A percentile compares a stretch with the other conserved stretches of the same genome.
phyloP scores from a whole-genome alignment of 2,329 filamentous ascomycete species.

The Diaporthe sp. region DNA sequence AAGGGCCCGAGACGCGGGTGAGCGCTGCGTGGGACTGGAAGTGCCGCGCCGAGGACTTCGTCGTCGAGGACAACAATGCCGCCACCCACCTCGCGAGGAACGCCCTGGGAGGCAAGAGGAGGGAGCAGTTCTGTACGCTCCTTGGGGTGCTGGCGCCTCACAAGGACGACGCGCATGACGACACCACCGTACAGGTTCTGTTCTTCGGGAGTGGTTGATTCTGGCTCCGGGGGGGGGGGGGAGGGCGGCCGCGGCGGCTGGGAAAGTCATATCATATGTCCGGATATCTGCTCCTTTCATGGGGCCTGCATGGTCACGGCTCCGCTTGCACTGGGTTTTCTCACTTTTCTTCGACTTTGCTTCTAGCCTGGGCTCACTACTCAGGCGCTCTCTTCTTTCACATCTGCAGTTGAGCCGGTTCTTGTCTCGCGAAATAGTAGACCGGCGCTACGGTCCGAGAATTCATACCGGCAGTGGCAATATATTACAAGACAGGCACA shows the following conservation, averaged over 20 bases:
- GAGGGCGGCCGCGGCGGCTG: too few relatives aligned
- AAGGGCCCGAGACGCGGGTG: constrained; percentile 7
- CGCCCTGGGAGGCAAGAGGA: constrained; percentile 81
- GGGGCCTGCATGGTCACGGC: neutral
- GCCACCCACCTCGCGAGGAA: constrained; percentile 87
- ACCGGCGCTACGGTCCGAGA: too few relatives aligned
- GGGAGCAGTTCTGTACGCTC: constrained; percentile 80
- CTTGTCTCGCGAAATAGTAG: neutral
- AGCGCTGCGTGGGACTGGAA: constrained; percentile 19
- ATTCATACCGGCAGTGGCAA: neutral
- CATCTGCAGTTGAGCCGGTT: neutral
- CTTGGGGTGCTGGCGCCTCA: constrained; percentile 80
- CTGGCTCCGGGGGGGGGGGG: neutral
- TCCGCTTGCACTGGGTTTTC: too few relatives aligned
- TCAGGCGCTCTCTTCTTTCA: neutral
- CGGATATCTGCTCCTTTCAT: too few relatives aligned
- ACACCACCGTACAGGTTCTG: constrained; percentile 87
- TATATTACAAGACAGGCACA: neutral
- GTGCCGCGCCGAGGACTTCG: constrained; percentile 68
- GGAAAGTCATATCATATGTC: too few relatives aligned
- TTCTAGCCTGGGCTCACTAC: neutral
- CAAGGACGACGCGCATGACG: constrained; percentile 76
- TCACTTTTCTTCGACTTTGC: neutral
- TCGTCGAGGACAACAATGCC: constrained; percentile 84
- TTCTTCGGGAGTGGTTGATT: constrained; percentile 70